Evolutionary conservation across 805 yeast species (phyloP).

Genomic region (Spathaspora girioi): DNA sequence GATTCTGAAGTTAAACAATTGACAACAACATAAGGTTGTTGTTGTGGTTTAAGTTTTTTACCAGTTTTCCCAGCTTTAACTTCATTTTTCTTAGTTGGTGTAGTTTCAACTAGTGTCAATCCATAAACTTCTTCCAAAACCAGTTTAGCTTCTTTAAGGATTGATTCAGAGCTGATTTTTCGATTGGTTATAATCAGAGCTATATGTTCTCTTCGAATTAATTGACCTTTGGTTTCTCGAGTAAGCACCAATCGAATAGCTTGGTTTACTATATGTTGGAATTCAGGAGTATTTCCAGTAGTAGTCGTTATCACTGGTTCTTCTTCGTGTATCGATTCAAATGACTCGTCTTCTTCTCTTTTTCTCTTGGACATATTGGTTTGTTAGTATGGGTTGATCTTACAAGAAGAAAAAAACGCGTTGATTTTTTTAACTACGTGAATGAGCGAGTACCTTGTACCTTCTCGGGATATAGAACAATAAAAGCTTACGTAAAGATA

Average conservation of each 20-base stretch:
- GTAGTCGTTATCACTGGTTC: not conserved
- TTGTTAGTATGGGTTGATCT: not conserved
- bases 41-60: conserved; percentile 3
- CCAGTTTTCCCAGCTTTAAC: conserved; percentile 2
- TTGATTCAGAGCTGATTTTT: conserved; percentile 11
- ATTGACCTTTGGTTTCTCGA: conserved; percentile 18
- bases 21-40: conserved; percentile 17
- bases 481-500: no score
- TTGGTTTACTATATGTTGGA: conserved; percentile 6
- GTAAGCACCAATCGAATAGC: conserved; percentile 16
- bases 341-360: conserved; percentile 4
- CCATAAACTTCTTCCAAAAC: conserved; percentile 25
- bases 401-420: not conserved
- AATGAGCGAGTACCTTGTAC: no score
- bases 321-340: conserved; percentile 1
- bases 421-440: not conserved
- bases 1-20: conserved; percentile 17
- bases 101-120: conserved; percentile 18
- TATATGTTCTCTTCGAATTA: conserved; percentile 22
- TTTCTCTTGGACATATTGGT: conserved; percentile 4
- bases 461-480: no score
- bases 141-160: conserved; percentile 13
- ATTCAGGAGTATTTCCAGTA: conserved; percentile 1
- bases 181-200: conserved; percentile 8
- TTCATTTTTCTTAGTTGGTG: conserved; percentile 2